Base-by-base conservation (phyloP, 208 protist genomes). In the Trypanosoma caninum region DNA sequence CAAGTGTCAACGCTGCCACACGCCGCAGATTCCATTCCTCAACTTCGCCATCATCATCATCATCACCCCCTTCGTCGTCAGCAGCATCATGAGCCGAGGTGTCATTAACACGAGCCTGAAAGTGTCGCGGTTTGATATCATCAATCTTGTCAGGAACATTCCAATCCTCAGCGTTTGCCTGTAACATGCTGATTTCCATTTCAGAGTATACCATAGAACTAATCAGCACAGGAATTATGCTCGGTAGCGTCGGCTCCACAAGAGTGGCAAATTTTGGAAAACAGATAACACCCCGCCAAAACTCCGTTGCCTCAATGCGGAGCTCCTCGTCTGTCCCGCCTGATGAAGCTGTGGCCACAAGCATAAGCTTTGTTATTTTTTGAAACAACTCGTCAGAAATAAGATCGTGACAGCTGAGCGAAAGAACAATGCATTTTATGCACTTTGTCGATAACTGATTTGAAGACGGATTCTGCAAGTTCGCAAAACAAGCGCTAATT, bases 21-120 rank as follows among this genome's bases (percentile, higher is more conserved):
- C 91, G 94, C 48, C 95, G 87, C 46, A 97, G 72, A 52, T 85
- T 97, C 90, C 91, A 97, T 70, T 96, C 80, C 59, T 87, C 76
- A 37, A 94, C 86, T 60, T 97, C 93, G 13, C 78, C 87, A 30
- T 82, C 84, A 50, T 90, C 94, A 51, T 92, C 84, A 42, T 85
- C 88, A 34, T 92, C 83, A 20, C 85, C 87, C 13, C 83, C 81
- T 6, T 84, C 85, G 9, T 89, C 77, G 20, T 76, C 78, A 20
- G 71, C 67, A 31, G 52, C 40, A 25, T 68, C 72, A 35, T 76
- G 64, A 14, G 65, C 69, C 14, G 69, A 69, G 16, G 74, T 74
- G 9, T 66, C 65, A 44, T 91, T 77, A 11, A 77, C 72, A 1
- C 64, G 69, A 7, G 72, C 80, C 38, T 82, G 69, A 75, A 93